Evolutionary conservation across 1,284 basidiomycete species (phyloP), one percentile per base, ranked within the genome.

Genomic region (Megacollybia platyphylla): DNA sequence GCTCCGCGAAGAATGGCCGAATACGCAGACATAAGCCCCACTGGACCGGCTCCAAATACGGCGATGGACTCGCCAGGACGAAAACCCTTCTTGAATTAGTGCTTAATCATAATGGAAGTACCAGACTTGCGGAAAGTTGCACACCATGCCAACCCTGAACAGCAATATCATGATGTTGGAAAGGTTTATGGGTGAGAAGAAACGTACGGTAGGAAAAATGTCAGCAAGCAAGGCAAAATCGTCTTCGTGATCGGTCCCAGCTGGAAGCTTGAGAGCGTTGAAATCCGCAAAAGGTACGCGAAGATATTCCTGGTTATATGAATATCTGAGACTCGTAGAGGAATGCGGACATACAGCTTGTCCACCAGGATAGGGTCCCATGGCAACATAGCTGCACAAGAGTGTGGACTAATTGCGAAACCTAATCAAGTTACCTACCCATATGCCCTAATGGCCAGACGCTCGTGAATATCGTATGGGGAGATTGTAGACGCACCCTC

Each of bases 181-280:
- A 31, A 13, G 27, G 37, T 17, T 8, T 7, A 13, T 27, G n/a
- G 27, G 8, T 9, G 39, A 24, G 36, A 37, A 31, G 36, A 37
- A 31, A 45, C 61, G 42, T 41, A 68, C 68, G 3, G 70, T 73
- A 18, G 70, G 70, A 58, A 73, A 73, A 39, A 72, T 71, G 50
- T 72, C 72, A 10, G 71, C 68, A 5, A 75, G 57, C 24, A 72
- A 51, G 1, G 69, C 68, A 51, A 75, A 75, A 46, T 73, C 71
- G n/a, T 67, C 67, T 52, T 74, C 71, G 46, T 70, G 60, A 49
- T 70, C 68, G 13, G 51, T 69, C 5, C 72, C 71, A n/a, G 65
- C 59, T 8, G 71, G 72, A 0, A 75, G 60, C 40, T 63, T 63
- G 15, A 73, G 55, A 4, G 68, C 70, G 47, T 71, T 72, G 57